phyloP scores from a whole-genome alignment of 371 early-diverging fungal species.

The Rhizomucor pusillus region DNA sequence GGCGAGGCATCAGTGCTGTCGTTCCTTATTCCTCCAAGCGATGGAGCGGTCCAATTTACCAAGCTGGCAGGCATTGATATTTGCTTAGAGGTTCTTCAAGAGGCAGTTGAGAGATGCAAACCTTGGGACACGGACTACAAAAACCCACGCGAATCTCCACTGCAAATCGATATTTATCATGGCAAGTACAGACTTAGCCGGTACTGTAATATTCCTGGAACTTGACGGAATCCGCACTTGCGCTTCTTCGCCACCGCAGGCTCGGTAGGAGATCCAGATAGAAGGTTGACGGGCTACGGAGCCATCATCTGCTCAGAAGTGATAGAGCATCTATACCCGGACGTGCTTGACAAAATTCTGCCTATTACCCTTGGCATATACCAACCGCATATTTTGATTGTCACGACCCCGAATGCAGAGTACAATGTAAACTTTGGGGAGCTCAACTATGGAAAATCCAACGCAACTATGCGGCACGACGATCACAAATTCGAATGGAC shows the following conservation, averaged over 20 bases:
- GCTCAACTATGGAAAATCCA: conserved; percentile 70
- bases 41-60: conserved; percentile 40
- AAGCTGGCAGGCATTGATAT: conserved; percentile 65
- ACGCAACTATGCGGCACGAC: conserved; percentile 66
- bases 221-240: no score
- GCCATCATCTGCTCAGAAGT: conserved; percentile 72
- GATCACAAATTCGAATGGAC: conserved; percentile 97
- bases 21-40: conserved; percentile 43
- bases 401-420: conserved; percentile 85
- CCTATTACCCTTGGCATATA: conserved; percentile 62
- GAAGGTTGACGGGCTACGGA: conserved; percentile 45
- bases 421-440: conserved; percentile 84
- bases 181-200: conserved; percentile 25
- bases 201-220: neutral
- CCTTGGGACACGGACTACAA: conserved; percentile 54
- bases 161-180: conserved; percentile 53
- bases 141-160: conserved; percentile 41
- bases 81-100: conserved; percentile 27
- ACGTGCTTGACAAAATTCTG: conserved; percentile 54
- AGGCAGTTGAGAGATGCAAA: conserved; percentile 48
- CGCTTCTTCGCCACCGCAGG: conserved; percentile 22
- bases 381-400: conserved; percentile 61
- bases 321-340: conserved; percentile 74
- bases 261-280: conserved; percentile 46
- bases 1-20: conserved; percentile 68